phyloP scores from a whole-genome alignment of 306 rosid species.

The Vigna radiata region DNA sequence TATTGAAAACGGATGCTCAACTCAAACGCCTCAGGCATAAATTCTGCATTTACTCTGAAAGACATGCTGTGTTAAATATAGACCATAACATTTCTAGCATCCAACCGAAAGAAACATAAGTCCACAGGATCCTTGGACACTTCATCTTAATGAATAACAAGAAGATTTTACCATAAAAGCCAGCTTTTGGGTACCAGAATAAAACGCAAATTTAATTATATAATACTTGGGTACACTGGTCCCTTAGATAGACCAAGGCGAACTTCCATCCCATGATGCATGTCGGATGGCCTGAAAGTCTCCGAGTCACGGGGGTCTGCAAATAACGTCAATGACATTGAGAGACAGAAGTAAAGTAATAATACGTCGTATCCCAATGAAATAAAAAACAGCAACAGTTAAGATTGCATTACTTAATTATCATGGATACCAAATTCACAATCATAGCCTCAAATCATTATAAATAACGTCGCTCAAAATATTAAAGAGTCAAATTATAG shows the following conservation, averaged over 20 bases:
- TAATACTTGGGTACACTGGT: constrained; percentile 78
- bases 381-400: not conserved
- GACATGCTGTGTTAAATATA: not conserved
- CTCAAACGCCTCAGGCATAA: constrained; percentile 34
- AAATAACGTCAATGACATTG: constrained; percentile 33
- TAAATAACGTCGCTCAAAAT: constrained; percentile 22
- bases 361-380: not conserved
- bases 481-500: not conserved
- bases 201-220: constrained; percentile 46
- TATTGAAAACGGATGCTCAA: constrained; percentile 9
- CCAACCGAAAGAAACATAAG: constrained; percentile 34
- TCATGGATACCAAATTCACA: not conserved
- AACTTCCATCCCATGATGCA: constrained; percentile 97
- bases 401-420: not conserved
- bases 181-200: not conserved
- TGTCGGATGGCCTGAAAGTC: constrained; percentile 70
- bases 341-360: not conserved
- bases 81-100: constrained; percentile 28
- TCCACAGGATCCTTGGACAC: constrained; percentile 23
- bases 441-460: not conserved
- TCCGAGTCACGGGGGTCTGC: constrained; percentile 95
- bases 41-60: constrained; percentile 1
- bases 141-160: constrained; percentile 28
- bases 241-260: constrained; percentile 92
- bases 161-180: constrained; percentile 10